Conservation (phyloP, 768 basidiomycete genomes). For the Hygrophorus pudorinus region DNA sequence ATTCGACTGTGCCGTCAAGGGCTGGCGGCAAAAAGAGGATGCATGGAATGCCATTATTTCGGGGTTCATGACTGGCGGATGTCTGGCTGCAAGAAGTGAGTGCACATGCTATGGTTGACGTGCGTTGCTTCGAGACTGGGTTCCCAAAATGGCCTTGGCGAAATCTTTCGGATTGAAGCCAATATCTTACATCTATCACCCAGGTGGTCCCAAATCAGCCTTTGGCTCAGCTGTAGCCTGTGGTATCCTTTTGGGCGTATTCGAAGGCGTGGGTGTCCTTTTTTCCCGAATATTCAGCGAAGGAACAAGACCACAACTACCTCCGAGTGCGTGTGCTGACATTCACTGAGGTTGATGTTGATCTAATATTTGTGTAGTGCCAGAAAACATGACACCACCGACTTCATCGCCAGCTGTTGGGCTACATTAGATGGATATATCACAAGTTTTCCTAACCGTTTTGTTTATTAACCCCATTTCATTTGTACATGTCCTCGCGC, state of each 20-base stretch:
- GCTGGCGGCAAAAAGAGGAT: constrained; percentile 93
- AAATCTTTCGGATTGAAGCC: no score
- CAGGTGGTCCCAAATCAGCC: constrained; percentile 89
- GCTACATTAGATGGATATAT: constrained; percentile 40
- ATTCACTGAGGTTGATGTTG: neutral
- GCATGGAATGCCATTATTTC: constrained; percentile 99
- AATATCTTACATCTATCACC: neutral
- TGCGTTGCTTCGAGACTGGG: neutral
- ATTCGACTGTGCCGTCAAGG: constrained; percentile 97
- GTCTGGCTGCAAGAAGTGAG: constrained; percentile 87
- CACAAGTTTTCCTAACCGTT: constrained; percentile 23
- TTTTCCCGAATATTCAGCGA: constrained; percentile 84
- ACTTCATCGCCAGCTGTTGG: constrained; percentile 31
- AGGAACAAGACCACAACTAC: constrained; percentile 68
- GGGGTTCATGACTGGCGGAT: constrained; percentile 98
- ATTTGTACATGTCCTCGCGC: no score
- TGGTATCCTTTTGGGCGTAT: constrained; percentile 90
- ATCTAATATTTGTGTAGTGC: constrained; percentile 26
- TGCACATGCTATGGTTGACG: constrained; percentile 12
- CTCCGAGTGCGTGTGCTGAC: constrained; percentile 48
- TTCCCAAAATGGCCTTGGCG: no score
- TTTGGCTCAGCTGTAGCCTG: constrained; percentile 92
- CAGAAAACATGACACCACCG: constrained; percentile 46
- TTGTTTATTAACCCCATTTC: constrained; percentile 9
- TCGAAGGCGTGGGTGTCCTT: constrained; percentile 92